Evolutionary conservation across 805 yeast species (phyloP), one percentile per base, ranked within the genome.

Genomic region (Cyberlindnera galapagoensis): DNA sequence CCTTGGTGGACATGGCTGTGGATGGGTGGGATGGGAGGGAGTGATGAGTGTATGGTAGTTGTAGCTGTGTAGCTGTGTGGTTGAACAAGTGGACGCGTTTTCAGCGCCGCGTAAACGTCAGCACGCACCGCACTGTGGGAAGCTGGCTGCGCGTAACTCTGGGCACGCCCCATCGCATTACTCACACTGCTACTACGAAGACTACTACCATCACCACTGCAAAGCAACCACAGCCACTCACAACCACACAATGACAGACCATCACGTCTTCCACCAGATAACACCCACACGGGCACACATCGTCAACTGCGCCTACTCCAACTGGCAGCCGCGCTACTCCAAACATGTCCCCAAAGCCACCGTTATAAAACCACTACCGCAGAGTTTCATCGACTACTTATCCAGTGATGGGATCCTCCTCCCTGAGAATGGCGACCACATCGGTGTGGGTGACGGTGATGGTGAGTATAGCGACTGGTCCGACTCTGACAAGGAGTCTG

Each of bases 381-480:
- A 57, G 18, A 62, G 57, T 7, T 82, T 83, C 46, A 56, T 80
- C 3, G 65, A 69, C 4, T 83, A 80, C 45, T 50, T 83, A 30
- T 64, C 66, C 12, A 65, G 72, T 18, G 94, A 85, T 49, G 88
- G 86, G 3, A 79, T 85, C 21, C 62, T 54, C 18, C 57, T 85
- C 7, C 84, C 86, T 0, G 56, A 60, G 2, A 76, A 68, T 12
- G 64, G 39, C 3, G 44, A 52, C 17, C 59, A 63, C 11, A 59
- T 53, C 1, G 46, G 56, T 2, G 44, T 48, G 11, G 59, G 65
- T 7, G 55, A 56, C 31, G 74, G 77, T 32, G 79, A 76, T 39
- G 75, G 75, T 38, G 86, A 79, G 21, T 81, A 81, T 51, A 75
- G 85, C 40, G 87, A 79, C 42, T 80, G 90, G 83, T 81, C 77